phyloP scores from a whole-genome alignment of 805 yeast species.

The Starmerella khaoyaiensis region DNA sequence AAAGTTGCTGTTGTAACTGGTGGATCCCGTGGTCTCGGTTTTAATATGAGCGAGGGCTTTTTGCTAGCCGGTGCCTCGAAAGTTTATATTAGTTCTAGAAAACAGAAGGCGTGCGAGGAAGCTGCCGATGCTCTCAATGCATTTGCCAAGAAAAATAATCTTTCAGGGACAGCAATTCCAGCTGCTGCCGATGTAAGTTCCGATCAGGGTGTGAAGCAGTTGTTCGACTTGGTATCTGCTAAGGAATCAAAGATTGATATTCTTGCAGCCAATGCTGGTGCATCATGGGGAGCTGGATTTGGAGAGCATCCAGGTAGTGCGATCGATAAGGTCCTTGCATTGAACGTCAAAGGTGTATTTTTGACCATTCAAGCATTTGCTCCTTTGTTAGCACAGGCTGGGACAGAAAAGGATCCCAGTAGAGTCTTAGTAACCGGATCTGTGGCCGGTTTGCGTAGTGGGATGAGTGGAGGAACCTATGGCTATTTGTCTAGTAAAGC shows the following conservation, averaged over 20 bases:
- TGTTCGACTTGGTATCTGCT: constrained; percentile 31
- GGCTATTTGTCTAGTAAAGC: constrained; percentile 68
- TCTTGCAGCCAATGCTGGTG: constrained; percentile 66
- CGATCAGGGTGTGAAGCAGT: constrained; percentile 36
- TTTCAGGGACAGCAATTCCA: constrained; percentile 31
- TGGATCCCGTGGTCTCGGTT: constrained; percentile 65
- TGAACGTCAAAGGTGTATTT: constrained; percentile 59
- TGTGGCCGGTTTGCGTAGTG: constrained; percentile 40
- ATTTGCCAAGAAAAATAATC: constrained; percentile 21
- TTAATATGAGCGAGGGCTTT: constrained; percentile 51
- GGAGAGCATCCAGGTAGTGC: constrained; percentile 49
- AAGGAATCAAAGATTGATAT: constrained; percentile 41
- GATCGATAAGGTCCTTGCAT: constrained; percentile 46
- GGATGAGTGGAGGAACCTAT: constrained; percentile 41
- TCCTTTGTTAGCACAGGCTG: constrained; percentile 45
- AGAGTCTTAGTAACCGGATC: constrained; percentile 57
- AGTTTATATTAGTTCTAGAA: constrained; percentile 54
- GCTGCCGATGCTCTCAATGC: constrained; percentile 33
- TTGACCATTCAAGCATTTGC: constrained; percentile 48
- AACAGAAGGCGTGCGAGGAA: constrained; percentile 46
- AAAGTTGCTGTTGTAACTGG: constrained; percentile 60
- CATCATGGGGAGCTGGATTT: constrained; percentile 61
- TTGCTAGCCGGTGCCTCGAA: constrained; percentile 48
- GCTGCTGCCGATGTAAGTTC: constrained; percentile 47
- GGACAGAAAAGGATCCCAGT: constrained; percentile 44